Conservation (phyloP, 495 filamentous ascomycete genomes). For the Talaromyces wortmannii region DNA sequence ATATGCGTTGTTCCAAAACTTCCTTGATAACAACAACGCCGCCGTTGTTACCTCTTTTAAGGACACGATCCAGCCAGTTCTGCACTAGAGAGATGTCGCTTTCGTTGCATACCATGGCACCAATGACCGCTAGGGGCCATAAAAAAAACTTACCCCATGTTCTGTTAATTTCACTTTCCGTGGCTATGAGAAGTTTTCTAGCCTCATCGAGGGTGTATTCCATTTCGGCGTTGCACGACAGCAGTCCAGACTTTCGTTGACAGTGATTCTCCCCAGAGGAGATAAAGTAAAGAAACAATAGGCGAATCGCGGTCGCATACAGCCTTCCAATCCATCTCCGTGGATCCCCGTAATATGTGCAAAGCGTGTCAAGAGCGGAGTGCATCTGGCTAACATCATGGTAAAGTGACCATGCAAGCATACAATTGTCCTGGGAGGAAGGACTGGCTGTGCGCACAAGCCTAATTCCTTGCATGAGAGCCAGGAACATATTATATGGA, state of each 20-base stretch:
- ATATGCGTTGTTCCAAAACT: neutral
- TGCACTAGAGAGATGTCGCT: neutral
- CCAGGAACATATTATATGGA: conserved; percentile 2
- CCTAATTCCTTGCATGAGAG: neutral
- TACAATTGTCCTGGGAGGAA: neutral
- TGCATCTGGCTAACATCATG: neutral
- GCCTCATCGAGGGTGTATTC: neutral
- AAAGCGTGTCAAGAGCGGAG: neutral
- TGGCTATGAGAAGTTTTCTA: neutral
- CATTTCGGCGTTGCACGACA: neutral
- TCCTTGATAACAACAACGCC: neutral
- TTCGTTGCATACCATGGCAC: neutral
- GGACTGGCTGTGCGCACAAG: neutral
- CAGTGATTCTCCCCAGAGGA: neutral
- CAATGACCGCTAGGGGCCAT: conserved; percentile 1
- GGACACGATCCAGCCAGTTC: conserved; percentile 1
- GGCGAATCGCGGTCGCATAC: neutral
- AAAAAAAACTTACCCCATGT: conserved; percentile 4
- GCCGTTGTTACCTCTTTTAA: neutral
- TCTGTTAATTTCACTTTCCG: neutral
- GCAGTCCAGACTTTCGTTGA: neutral
- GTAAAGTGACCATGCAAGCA: conserved; percentile 1
- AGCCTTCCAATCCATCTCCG: conserved; percentile 1
- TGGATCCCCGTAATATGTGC: neutral
- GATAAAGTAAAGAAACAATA: neutral